A percentile compares a stretch with the other conserved stretches of the same genome.
Conservation (phyloP, 768 basidiomycete species). For the Tremella mesenterica region DNA sequence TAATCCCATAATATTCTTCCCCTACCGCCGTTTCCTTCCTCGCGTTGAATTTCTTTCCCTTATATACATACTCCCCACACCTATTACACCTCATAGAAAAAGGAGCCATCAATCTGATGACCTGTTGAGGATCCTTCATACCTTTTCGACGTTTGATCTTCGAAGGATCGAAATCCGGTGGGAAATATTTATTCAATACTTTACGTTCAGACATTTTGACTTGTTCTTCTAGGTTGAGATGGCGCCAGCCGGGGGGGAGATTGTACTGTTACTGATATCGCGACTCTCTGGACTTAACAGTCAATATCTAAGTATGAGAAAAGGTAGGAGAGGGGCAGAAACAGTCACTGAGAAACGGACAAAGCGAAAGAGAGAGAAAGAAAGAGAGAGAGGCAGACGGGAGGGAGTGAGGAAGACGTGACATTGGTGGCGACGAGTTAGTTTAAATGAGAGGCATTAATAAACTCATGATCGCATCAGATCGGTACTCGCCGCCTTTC, state of each 20-base stretch:
- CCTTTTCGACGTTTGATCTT: conserved; percentile 80
- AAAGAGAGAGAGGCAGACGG: neutral
- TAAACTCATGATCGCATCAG: no score
- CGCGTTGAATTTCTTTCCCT: conserved; percentile 99
- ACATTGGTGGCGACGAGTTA: neutral
- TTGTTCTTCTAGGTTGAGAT: neutral
- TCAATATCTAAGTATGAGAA: neutral
- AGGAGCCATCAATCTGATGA: conserved; percentile 97
- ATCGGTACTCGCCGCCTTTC: no score
- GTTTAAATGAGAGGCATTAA: neutral
- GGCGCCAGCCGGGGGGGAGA: neutral
- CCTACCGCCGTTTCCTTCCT: conserved; percentile 95
- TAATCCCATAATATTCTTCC: conserved; percentile 97
- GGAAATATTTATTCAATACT: conserved; percentile 79
- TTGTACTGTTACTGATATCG: no score
- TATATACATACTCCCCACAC: conserved; percentile 95
- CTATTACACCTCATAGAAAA: conserved; percentile 86
- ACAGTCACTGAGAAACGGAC: no score
- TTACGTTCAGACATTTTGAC: conserved; percentile 46
- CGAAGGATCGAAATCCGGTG: conserved; percentile 95
- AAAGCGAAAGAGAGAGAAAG: neutral
- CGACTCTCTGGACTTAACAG: no score
- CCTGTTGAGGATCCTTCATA: conserved; percentile 85
- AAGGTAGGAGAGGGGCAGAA: neutral
- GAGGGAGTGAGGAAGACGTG: neutral